Evolutionary conservation across 2,329 filamentous ascomycete species (phyloP), one percentile per base, ranked within the genome.

Genomic region (Botryotinia calthae): DNA sequence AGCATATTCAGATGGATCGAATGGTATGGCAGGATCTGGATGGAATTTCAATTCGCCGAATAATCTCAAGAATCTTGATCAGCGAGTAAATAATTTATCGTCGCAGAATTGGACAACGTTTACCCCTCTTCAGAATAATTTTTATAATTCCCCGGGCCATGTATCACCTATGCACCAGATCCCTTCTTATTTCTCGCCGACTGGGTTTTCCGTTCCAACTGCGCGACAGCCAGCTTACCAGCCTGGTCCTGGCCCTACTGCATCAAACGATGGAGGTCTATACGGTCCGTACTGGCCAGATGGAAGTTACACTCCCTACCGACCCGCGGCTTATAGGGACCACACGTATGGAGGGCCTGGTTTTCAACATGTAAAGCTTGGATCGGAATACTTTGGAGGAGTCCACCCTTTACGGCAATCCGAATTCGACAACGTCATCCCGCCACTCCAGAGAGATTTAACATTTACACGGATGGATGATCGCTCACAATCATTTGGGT

Each of bases 211-310:
- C 72, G 82, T 88, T 31, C 87, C 88, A 20, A 89, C 86, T 2
- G 87, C 88, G 14, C 82, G 90, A 22, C 87, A 90, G 65, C 87
- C 89, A 44, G 82, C 86, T 37, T 84, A 88, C 73, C 88, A 89
- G 68, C 86, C 87, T 75, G 85, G 84, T 72, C 81, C 87, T 67
- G 87, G 87, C 4, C 87, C 87, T 42, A 89, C 88, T 12, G 87
- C 87, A 44, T 86, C 87, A 2, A 87, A 87, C 70, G 85, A 86
- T 44, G 84, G 85, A 71, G 86, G 86, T 14, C 84, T 86, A 8
- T 90, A 87, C 80, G 88, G 88, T 0, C 87, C 87, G 42, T 90
- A 90, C 78, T 90, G 87, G 87, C 87, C 88, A 31, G 86, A 90
- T 82, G 88, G 88, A n/a, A 87, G 87, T 62, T 81, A 78, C 70